Evolutionary conservation across 2,329 filamentous ascomycete genomes (phyloP), one percentile per base, ranked within the genome.

Genomic region (Elsinoe australis): DNA sequence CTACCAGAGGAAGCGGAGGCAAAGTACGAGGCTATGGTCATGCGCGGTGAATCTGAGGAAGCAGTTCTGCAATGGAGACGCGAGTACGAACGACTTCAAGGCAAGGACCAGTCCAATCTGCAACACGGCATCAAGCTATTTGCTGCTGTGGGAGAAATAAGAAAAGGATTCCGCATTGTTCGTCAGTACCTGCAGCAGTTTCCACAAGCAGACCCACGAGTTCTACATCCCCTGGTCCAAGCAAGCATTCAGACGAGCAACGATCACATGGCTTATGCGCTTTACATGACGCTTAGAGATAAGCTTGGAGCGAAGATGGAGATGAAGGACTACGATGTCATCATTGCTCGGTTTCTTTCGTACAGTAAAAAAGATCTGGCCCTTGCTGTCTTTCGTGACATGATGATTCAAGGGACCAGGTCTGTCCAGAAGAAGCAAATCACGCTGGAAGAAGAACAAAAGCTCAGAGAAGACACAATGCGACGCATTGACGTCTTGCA

Each of bases 351-450:
- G 35, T 86, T 94, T 58, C 67, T 95, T 19, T 71, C 80, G 17
- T 74, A 78, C 5, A 76, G 79, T 47, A 73, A 81, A 51, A 71
- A 78, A 4, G 76, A 83, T 51, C 74, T 81, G 51, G 86, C 85
- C 1, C 73, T 90, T 48, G 78, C 79, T 47, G 79, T 87, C 0
- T 94, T 94, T 63, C 85, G 83, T 56, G 87, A 95, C 62, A 94
- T 95, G 87, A 88, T 94, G 80, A 78, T 75, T 5, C 61, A 66
- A 50, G 66, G 47, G 2, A 50, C 47, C n/a, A 29, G 34, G 19
- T 26, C 46, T 15, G 33, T 38, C 15, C 5, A 41, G 14, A 24
- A 19, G 18, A 9, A 48, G 12, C 15, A 14, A 3, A 47, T 67
- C 36, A 64, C 65, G 7, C 49, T 63, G 2, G 59, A 63, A n/a